Base-by-base conservation (phyloP, 768 basidiomycete species). In the Suillus occidentalis region DNA sequence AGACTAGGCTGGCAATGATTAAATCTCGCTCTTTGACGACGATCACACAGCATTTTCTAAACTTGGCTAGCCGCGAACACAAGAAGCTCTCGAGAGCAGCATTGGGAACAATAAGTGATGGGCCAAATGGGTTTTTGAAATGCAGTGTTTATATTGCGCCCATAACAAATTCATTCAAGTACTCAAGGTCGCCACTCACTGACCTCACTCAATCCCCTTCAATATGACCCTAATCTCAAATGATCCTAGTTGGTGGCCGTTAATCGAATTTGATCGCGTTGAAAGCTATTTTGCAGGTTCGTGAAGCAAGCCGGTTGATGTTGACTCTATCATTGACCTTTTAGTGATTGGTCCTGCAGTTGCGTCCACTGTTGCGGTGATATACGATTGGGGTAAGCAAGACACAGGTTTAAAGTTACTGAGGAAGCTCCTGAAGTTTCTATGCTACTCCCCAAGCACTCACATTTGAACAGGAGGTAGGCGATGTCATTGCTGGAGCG, bases 391-490 rank as follows among this genome's bases (percentile, higher is more conserved):
- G 34, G 53, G 53, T 56, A 3, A 56, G 53, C 34, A 37, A 22
- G 36, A 37, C 42, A 43, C 18, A 4, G 42, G 42, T 43, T 37
- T 8, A 7, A 6, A 22, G n/a, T n/a, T 37, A 22, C 4, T 3
- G 0, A 37, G 6, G 36, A 31, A 56, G n/a, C 22, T 37, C 4
- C 37, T 56, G 7, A 56, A 14, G 14, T 37, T 9, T 25, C 13
- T 37, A 13, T 55, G 20, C 9, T n/a, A 7, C 22, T 56, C 36
- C 28, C 7, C n/a, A 14, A 56, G 55, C n/a, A 14, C 55, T 56
- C n/a, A 56, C 55, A 22, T 37, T 56, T 14, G 55, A n/a, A 22
- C n/a, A 8, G 22, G 55, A 56, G 55, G 55, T 56, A 56, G 49
- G 25, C 16, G 52, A 31, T 53, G 16, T 18, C 16, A 31, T 53